phyloP scores from a whole-genome alignment of 2,329 filamentous ascomycete species.

The Xylaria sp. region DNA sequence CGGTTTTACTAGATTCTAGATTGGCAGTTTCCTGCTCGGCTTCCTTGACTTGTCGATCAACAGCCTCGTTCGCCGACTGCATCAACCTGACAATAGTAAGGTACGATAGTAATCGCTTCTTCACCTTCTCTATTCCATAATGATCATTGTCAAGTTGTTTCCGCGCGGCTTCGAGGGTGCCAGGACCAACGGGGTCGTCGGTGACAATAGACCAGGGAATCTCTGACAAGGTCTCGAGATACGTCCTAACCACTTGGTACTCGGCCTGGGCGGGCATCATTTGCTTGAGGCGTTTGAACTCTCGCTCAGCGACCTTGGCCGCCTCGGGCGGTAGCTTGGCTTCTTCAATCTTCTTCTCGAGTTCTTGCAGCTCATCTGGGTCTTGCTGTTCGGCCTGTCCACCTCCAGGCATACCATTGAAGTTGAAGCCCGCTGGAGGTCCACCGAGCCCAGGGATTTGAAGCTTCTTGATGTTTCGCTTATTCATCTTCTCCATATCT shows the following conservation, averaged over 20 bases:
- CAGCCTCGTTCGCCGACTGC: constrained; percentile 82
- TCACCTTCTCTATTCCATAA: constrained; percentile 95
- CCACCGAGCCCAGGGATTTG: constrained; percentile 22
- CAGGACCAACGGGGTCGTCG: constrained; percentile 81
- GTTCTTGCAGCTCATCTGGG: constrained; percentile 85
- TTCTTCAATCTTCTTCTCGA: constrained; percentile 84
- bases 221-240: constrained; percentile 90
- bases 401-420: constrained; percentile 52
- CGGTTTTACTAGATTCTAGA: constrained; percentile 49
- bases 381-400: constrained; percentile 75
- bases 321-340: constrained; percentile 84
- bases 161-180: constrained; percentile 78
- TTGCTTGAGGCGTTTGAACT: constrained; percentile 86
- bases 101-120: constrained; percentile 94
- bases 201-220: constrained; percentile 90
- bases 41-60: constrained; percentile 78
- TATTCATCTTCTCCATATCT: constrained; percentile 56
- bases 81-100: constrained; percentile 95
- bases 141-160: constrained; percentile 96
- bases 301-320: constrained; percentile 86
- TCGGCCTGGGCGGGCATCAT: constrained; percentile 97
- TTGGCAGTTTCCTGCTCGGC: constrained; percentile 63
- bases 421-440: constrained; percentile 37
- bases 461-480: constrained; percentile 37
- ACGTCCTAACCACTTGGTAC: constrained; percentile 91